Conservation (phyloP, 2,329 filamentous ascomycete genomes). For the Paecilomyces variotii region DNA sequence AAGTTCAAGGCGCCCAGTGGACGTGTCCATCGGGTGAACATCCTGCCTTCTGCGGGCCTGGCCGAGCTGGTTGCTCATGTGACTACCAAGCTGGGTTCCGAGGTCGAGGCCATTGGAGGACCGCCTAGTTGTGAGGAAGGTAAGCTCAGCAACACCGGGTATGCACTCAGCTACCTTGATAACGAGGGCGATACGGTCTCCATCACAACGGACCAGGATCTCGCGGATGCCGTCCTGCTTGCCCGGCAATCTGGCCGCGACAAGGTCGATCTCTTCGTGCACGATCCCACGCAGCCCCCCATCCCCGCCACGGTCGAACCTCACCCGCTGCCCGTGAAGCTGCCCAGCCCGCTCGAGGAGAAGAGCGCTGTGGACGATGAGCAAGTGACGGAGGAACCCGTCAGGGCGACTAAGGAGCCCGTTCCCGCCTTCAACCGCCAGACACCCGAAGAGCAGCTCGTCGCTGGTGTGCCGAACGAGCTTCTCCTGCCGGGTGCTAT, state of each 20-base stretch:
- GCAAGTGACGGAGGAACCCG: conserved; percentile 40
- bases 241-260: conserved; percentile 70
- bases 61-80: conserved; percentile 70
- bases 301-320: conserved; percentile 57
- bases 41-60: conserved; percentile 72
- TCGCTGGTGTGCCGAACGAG: conserved; percentile 89
- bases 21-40: conserved; percentile 85
- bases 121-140: conserved; percentile 70
- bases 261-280: conserved; percentile 95
- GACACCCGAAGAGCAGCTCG: conserved; percentile 63
- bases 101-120: conserved; percentile 78
- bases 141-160: conserved; percentile 67
- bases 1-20: conserved; percentile 98
- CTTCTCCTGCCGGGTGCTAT: conserved; percentile 87
- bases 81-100: conserved; percentile 72
- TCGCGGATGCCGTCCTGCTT: conserved; percentile 80
- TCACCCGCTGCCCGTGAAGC: conserved; percentile 43
- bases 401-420: conserved; percentile 31
- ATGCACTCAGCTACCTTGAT: conserved; percentile 90
- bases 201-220: conserved; percentile 90
- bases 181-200: conserved; percentile 96
- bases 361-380: conserved; percentile 46
- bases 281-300: conserved; percentile 84
- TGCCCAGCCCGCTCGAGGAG: conserved; percentile 45
- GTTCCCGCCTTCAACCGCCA: conserved; percentile 41